These are phyloP conservation scores for Sclerotinia nivalis DNA, from an alignment of 2,329 filamentous ascomycete genomes.

Conservation along the genomic window DNA sequence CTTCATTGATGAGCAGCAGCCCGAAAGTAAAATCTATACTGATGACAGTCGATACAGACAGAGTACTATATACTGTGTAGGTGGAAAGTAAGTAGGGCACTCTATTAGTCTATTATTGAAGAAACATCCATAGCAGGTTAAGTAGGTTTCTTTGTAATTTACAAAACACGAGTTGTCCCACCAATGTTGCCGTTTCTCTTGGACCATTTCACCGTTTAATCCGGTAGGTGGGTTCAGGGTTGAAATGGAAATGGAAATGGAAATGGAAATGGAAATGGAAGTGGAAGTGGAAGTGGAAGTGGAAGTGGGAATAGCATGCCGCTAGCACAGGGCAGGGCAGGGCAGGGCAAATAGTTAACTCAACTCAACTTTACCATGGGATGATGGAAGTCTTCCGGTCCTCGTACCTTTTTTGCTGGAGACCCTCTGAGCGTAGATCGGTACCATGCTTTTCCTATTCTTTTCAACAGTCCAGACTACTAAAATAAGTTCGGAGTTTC, in stretches of 20 bases:
- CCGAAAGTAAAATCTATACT: neutral
- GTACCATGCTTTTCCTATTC: neutral
- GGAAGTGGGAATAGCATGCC: neutral
- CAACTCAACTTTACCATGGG: neutral
- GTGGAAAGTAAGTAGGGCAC: neutral
- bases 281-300: neutral
- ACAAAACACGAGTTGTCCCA: neutral
- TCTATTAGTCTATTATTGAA: neutral
- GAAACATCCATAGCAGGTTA: neutral
- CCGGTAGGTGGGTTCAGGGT: neutral
- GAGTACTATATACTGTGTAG: neutral
- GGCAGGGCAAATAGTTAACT: neutral
- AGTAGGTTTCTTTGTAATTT: slow-evolving; percentile 2
- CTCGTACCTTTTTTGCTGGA: neutral
- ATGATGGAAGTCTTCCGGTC: neutral
- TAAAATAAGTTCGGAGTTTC: neutral
- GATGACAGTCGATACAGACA: neutral
- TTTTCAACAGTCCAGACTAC: no score
- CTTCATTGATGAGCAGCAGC: neutral
- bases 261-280: no score
- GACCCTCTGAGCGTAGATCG: neutral
- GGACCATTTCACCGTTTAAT: neutral
- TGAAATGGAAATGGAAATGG: neutral
- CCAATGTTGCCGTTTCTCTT: neutral
- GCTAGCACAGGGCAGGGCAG: neutral